Base-by-base conservation (phyloP, 2,329 filamentous ascomycete genomes). In the Zalaria sp. region DNA sequence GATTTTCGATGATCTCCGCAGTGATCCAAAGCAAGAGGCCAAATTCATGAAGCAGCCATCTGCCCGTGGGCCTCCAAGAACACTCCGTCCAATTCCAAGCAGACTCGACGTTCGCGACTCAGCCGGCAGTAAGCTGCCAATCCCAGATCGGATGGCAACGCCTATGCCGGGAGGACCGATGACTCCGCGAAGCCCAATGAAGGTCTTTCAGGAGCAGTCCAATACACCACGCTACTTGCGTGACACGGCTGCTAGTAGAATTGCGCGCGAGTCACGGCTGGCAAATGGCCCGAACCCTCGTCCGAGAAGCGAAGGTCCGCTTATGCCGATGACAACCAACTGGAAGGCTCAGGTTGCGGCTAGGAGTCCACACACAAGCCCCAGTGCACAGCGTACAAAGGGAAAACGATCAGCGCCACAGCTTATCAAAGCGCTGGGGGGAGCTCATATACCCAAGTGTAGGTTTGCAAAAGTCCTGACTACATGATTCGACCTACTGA, bases 1-100 rank as follows among this genome's bases (percentile, higher is more conserved):
- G 51, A 79, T 75, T 2, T 96, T 98, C 57, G 91, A 98, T 57
- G 91, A 98, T 61, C 67, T 98, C 43, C 89, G 89, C 1, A 96
- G 88, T 0, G 95, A 88, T 10, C 77, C 73, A 8, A 77, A 81
- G 46, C 73, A 77, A 9, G 91, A 98, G 62, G 86, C 79, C 47
- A 83, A 77, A 52, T 98, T 77, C 55, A 70, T 87, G 47, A 93
- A 88, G 59, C 78, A 83, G 52, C 88, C 91, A 3, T 68, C 81
- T 34, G 77, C 74, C 37, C 73, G 75, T 41, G 79, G 81, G 18
- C 75, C 73, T 36, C 76, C 81, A 26, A 86, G 81, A 60, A 72
- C 75, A 31, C 54, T 75, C 34, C 65, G 69, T 35, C 65, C 62
- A 46, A 69, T 67, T 46, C 57, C 72, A 35, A 70, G 71, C 48